Evolutionary conservation across 164 flowering plant genomes (phyloP).

Genomic region (Dillenia suffruticosa): DNA sequence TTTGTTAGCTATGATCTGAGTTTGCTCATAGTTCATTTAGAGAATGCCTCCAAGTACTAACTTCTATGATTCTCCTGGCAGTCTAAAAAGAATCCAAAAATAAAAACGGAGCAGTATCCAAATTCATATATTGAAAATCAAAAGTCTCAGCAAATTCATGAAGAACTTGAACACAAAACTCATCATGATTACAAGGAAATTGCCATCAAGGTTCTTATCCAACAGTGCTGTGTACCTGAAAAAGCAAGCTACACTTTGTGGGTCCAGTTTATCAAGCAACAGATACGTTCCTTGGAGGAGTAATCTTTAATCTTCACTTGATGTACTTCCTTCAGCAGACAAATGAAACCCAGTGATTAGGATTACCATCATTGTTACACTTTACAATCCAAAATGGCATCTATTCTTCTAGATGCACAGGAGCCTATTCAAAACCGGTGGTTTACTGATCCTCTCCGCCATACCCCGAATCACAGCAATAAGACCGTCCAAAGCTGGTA

Average conservation of each 20-base stretch:
- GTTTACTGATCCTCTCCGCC: constrained; percentile 5
- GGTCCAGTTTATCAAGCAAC: constrained; percentile 5
- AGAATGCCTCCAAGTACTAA: constrained; percentile 5
- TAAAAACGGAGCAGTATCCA: constrained; percentile 1
- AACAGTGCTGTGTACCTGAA: constrained; percentile 4
- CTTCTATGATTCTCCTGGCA: constrained; percentile 7
- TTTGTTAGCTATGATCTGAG: constrained; percentile 4
- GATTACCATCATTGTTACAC: neutral
- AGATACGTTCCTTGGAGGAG: neutral
- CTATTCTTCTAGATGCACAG: neutral
- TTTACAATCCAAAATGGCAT: constrained; percentile 1
- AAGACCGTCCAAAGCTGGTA: constrained; percentile 4
- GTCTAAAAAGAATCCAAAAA: constrained; percentile 3
- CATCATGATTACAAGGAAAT: neutral
- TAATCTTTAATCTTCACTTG: neutral
- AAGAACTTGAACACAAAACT: constrained; percentile 1
- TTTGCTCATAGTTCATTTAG: constrained; percentile 4
- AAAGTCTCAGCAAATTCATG: constrained; percentile 7
- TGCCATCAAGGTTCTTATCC: neutral
- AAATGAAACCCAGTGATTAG: constrained; percentile 2
- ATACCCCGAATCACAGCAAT: constrained; percentile 8
- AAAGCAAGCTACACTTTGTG: constrained; percentile 4
- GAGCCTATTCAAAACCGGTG: neutral
- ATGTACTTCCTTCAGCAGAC: constrained; percentile 5
- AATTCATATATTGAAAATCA: constrained; percentile 5